Evolutionary conservation across 768 basidiomycete species (phyloP).

Genomic region (Tylopilus felleus): DNA sequence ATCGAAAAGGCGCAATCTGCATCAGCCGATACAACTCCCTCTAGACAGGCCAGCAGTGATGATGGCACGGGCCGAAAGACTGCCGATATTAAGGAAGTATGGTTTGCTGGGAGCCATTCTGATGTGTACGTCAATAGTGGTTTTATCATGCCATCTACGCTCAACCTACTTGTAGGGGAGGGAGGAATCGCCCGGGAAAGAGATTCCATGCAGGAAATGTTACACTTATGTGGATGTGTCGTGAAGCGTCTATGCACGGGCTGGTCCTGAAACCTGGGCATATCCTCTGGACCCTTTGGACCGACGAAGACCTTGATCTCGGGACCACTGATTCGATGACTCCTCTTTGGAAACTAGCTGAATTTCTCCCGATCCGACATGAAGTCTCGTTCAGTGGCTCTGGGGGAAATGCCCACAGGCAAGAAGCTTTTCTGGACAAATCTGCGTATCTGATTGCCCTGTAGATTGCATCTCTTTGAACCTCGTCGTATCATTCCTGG

Average conservation of each 20-base stretch:
- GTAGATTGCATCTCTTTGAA: conserved; percentile 3
- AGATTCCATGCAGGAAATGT: conserved; percentile 5
- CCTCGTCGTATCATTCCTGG: conserved; percentile 8
- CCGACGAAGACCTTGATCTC: conserved; percentile 2
- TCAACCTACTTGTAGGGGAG: neutral
- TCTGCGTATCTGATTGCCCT: neutral
- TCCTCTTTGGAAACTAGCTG: neutral
- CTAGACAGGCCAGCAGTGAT: neutral
- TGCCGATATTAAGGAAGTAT: conserved; percentile 4
- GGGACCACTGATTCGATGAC: conserved; percentile 2
- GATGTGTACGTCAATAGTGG: neutral
- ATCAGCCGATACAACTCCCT: neutral
- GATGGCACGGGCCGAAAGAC: neutral
- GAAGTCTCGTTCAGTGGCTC: conserved; percentile 7
- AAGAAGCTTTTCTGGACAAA: neutral
- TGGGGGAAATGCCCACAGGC: conserved; percentile 3
- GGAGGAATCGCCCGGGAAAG: conserved; percentile 2
- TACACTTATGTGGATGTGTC: conserved; percentile 7
- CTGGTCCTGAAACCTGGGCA: conserved; percentile 4
- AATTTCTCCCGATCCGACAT: conserved; percentile 4
- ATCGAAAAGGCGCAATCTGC: neutral
- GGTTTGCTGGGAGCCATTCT: conserved; percentile 6
- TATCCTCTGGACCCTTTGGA: conserved; percentile 7
- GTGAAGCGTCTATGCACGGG: neutral
- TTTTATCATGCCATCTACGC: neutral